Conservation (phyloP, 2,329 filamentous ascomycete genomes). For the Aspergillus puulaauensis region DNA sequence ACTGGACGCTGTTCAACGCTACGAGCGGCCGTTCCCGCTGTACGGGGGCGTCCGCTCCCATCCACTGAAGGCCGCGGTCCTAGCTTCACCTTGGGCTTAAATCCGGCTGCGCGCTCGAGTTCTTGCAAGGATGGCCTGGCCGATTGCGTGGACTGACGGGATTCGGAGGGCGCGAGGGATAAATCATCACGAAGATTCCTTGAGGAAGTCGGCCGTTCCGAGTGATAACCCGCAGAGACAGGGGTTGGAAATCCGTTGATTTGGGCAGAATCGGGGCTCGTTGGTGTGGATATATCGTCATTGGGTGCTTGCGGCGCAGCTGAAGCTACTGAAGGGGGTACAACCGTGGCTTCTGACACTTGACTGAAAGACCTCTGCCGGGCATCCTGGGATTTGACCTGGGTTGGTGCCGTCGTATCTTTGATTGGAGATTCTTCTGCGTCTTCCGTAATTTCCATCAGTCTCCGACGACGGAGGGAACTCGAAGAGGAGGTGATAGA, state of each 20-base stretch:
- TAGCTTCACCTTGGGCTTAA: constrained; percentile 73
- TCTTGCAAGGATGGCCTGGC: constrained; percentile 46
- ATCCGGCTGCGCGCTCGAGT: constrained; percentile 40
- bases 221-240: constrained; percentile 14
- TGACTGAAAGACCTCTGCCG: constrained; percentile 30
- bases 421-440: constrained; percentile 71
- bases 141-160: constrained; percentile 42
- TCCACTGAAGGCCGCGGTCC: constrained; percentile 75
- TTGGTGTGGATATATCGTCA: constrained; percentile 16
- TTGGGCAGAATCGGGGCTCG: constrained; percentile 10
- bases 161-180: constrained; percentile 34
- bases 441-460: constrained; percentile 94
- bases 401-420: constrained; percentile 40
- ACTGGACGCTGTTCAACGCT: constrained; percentile 64
- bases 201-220: constrained; percentile 23
- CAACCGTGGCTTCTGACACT: constrained; percentile 35
- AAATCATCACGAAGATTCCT: constrained; percentile 33
- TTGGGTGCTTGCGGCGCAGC: constrained; percentile 16
- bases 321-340: constrained; percentile 25
- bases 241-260: constrained; percentile 12
- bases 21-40: constrained; percentile 50
- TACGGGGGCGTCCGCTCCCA: constrained; percentile 61
- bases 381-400: constrained; percentile 19
- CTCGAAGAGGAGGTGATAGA: constrained; percentile 83
- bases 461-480: constrained; percentile 70